Evolutionary conservation across 179 eudicot species (phyloP), one percentile per base, ranked within the genome.

Genomic region (Amaranthus tricolor): DNA sequence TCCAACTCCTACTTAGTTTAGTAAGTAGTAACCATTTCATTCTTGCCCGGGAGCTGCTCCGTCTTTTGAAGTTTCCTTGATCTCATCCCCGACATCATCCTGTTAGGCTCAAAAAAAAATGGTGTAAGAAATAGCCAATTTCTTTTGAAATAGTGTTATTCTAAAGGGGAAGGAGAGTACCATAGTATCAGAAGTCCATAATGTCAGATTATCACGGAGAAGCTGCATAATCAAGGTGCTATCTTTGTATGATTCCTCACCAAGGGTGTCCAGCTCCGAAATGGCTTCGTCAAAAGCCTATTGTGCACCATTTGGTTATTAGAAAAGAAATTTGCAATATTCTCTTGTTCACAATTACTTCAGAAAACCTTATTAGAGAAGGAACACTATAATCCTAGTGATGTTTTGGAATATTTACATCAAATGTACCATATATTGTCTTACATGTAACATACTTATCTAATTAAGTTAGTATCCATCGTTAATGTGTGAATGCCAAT

Each of bases 51-150:
- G 60, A 69, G 72, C 47, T 4, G 56, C 72, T 14, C 78, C 81
- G 17, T 71, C 78, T 62, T 87, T 85, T 52, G 88, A 55, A 59
- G 89, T 79, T 82, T 90, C 96, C 86, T 88, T 88, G 83, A 87
- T 87, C 86, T 87, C 96, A 71, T 88, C 92, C 40, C 40, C 40
- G 24, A 80, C 85, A 40, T 88, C 96, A 15, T 88, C 91, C 91
- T 87, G 78, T 71, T 24, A 6, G 40, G 19, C n/a, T 40, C 16
- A 15, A 44, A 49, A 77, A 15, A 54, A 31, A 19, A 54, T 40
- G 44, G 54, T 13, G 51, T 31, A 24, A 69, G 51, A 19, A 63
- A 43, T 11, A 17, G 21, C 48, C 8, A 40, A 31, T 50, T 62
- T 6, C 51, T 50, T 52, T 14, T 50, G 15, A n/a, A 31, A 31